These are phyloP conservation scores for Xylariaceae sp. DNA, from an alignment of 2,329 filamentous ascomycete species.

Conservation along the genomic window DNA sequence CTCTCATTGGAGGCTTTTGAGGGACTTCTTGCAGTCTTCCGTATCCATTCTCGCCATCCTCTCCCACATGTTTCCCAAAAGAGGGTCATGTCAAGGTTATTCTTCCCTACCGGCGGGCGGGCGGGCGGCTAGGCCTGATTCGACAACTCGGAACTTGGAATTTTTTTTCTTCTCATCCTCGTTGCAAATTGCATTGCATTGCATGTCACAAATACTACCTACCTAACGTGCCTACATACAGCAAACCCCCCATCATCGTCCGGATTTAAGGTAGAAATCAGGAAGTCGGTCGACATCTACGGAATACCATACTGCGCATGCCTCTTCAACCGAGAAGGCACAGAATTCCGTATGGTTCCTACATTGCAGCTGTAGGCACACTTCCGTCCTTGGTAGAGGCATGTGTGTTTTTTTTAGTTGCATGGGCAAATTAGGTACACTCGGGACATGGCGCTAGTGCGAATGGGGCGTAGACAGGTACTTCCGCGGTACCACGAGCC, in stretches of 20 bases:
- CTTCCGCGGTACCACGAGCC: neutral
- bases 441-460: neutral
- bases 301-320: no score
- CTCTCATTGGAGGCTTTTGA: slow-evolving; percentile 10
- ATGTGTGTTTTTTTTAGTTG: neutral
- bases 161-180: neutral
- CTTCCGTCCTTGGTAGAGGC: no score
- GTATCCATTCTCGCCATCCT: neutral
- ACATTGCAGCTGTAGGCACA: no score
- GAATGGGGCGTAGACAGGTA: neutral
- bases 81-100: neutral
- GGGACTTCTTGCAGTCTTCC: neutral
- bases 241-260: neutral
- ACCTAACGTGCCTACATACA: neutral
- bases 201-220: neutral
- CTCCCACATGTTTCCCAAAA: neutral
- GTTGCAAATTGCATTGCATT: neutral
- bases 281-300: no score
- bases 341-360: no score
- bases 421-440: neutral
- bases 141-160: neutral
- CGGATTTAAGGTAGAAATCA: no score
- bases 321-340: no score
- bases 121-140: neutral
- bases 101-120: neutral